phyloP scores from a whole-genome alignment of 495 filamentous ascomycete genomes.

The Sabuloglossum arenarium region DNA sequence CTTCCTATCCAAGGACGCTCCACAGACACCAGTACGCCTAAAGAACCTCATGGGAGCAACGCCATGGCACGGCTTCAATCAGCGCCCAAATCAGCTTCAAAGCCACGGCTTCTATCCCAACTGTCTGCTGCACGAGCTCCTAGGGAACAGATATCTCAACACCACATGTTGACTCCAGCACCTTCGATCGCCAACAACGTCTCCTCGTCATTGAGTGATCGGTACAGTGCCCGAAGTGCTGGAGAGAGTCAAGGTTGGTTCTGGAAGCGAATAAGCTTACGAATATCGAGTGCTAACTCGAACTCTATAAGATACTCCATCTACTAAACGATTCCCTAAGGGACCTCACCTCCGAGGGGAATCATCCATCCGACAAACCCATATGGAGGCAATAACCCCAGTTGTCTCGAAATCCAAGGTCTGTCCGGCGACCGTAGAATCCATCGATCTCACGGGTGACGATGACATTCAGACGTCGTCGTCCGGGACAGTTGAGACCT shows the following conservation, averaged over 20 bases:
- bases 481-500: constrained; percentile 23
- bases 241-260: background rate
- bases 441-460: constrained; percentile 53
- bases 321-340: background rate
- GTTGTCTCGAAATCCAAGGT: constrained; percentile 8
- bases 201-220: background rate
- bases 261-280: background rate
- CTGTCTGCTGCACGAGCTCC: constrained; percentile 10
- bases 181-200: background rate
- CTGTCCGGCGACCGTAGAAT: constrained; percentile 20
- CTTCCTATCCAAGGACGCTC: background rate
- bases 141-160: background rate
- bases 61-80: constrained; percentile 38
- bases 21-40: constrained; percentile 9
- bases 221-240: background rate
- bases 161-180: constrained; percentile 3
- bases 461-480: constrained; percentile 20
- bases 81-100: constrained; percentile 28
- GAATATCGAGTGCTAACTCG: background rate
- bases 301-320: background rate
- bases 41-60: constrained; percentile 10
- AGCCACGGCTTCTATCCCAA: constrained; percentile 26
- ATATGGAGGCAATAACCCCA: constrained; percentile 9
- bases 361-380: background rate
- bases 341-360: background rate